Evolutionary conservation across 495 filamentous ascomycete genomes (phyloP).

Genomic region (Aspergillus cavernicola): DNA sequence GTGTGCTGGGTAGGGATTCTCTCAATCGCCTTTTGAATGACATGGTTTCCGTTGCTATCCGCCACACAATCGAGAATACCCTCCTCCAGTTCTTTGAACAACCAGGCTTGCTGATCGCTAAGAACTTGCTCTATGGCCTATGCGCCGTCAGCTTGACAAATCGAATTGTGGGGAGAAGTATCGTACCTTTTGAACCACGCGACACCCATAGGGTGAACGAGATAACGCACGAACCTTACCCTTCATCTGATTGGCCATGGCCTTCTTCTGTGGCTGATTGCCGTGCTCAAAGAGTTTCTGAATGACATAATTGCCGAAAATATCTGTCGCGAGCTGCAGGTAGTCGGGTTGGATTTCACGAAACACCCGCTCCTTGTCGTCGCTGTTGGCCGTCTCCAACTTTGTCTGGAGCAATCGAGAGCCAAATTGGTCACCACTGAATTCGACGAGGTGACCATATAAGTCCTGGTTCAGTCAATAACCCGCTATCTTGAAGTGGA

Average conservation of each 20-base stretch:
- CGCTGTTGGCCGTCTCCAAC: slow-evolving; percentile 89
- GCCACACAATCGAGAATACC: slow-evolving; percentile 77
- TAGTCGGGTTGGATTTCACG: slow-evolving; percentile 78
- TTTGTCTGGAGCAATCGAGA: slow-evolving; percentile 96
- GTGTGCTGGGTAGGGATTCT: slow-evolving; percentile 77
- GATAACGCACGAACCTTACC: slow-evolving; percentile 76
- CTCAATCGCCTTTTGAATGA: slow-evolving; percentile 93
- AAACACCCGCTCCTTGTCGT: slow-evolving; percentile 95
- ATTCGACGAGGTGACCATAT: slow-evolving; percentile 85
- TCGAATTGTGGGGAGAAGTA: neutral
- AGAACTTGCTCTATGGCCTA: slow-evolving; percentile 91
- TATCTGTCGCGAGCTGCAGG: slow-evolving; percentile 88
- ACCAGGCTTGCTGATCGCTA: slow-evolving; percentile 78
- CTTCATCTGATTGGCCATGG: slow-evolving; percentile 81
- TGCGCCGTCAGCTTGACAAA: slow-evolving; percentile 16
- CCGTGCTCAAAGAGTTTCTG: slow-evolving; percentile 98
- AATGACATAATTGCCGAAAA: slow-evolving; percentile 98
- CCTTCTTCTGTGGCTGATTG: slow-evolving; percentile 87
- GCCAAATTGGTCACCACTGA: slow-evolving; percentile 91
- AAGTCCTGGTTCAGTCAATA: slow-evolving; percentile 60
- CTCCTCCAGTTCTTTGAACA: slow-evolving; percentile 80
- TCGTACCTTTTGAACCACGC: slow-evolving; percentile 88
- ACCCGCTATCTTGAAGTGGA: neutral
- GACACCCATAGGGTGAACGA: slow-evolving; percentile 88
- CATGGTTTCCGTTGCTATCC: slow-evolving; percentile 94